phyloP scores from a whole-genome alignment of 495 filamentous ascomycete species.

The Corynascus novoguineensis region DNA sequence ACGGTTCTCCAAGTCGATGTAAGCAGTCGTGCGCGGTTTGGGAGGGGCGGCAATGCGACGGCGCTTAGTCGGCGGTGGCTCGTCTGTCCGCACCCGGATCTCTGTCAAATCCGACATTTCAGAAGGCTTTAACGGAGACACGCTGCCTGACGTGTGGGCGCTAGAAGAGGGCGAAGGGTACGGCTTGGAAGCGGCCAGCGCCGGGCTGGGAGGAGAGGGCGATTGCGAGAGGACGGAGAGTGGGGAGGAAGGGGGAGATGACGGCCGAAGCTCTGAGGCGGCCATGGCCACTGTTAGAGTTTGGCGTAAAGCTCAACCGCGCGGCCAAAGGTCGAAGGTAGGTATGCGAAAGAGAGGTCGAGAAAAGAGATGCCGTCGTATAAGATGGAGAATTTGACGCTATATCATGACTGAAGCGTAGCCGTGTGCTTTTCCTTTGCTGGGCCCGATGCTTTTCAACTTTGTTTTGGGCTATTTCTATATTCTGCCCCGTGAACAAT shows the following conservation, averaged over 20 bases:
- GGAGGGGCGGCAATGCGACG: constrained; percentile 57
- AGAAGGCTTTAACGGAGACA: constrained; percentile 36
- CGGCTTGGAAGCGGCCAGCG: constrained; percentile 33
- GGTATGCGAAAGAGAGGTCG: background rate
- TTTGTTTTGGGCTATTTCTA: background rate
- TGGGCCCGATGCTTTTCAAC: background rate
- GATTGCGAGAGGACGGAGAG: constrained; percentile 49
- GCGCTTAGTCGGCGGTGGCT: constrained; percentile 66
- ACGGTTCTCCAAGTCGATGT: constrained; percentile 61
- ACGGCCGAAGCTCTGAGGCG: constrained; percentile 1
- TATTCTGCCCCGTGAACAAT: background rate
- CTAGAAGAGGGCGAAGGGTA: constrained; percentile 42
- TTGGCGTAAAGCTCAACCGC: background rate
- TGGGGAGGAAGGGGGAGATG: constrained; percentile 45
- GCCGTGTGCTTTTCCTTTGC: background rate
- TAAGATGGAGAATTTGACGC: no score
- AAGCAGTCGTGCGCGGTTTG: constrained; percentile 69
- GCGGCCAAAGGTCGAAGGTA: background rate
- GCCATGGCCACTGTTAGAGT: constrained; percentile 16
- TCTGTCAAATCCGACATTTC: constrained; percentile 28
- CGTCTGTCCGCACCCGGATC: constrained; percentile 53
- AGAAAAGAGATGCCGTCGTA: no score
- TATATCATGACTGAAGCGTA: constrained; percentile 22
- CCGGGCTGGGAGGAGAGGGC: constrained; percentile 49
- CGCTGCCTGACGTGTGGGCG: constrained; percentile 35